Conservation (phyloP, 352 stramenopile genomes). For the Aphanomyces astaci region DNA sequence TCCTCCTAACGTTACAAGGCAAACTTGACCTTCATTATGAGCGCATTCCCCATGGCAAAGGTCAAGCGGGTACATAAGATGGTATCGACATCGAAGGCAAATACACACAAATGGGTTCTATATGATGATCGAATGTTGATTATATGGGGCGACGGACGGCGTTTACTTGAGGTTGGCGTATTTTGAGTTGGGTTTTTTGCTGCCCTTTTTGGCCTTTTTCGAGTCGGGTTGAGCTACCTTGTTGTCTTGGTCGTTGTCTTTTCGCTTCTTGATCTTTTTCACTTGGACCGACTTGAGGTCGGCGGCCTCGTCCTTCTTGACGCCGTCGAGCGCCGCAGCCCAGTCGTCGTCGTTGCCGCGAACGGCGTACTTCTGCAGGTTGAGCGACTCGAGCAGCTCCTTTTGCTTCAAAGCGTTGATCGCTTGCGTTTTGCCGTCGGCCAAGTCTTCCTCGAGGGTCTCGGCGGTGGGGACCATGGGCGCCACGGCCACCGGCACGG, state of each 20-base stretch:
- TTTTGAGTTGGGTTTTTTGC: constrained; percentile 62
- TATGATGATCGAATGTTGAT: too few relatives aligned
- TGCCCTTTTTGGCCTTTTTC: constrained; percentile 30
- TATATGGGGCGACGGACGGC: too few relatives aligned
- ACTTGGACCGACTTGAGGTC: constrained; percentile 53
- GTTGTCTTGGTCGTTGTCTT: constrained; percentile 36
- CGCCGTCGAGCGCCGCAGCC: constrained; percentile 54
- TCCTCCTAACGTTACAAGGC: too few relatives aligned
- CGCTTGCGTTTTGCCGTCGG: constrained; percentile 63
- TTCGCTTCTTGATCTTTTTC: constrained; percentile 74
- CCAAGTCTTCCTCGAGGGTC: constrained; percentile 72
- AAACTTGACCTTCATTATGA: too few relatives aligned
- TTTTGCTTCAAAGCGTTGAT: constrained; percentile 73
- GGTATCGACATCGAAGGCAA: too few relatives aligned
- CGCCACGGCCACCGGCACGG: constrained; percentile 65
- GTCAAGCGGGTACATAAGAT: too few relatives aligned
- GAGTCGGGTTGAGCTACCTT: constrained; percentile 29
- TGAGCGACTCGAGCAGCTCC: constrained; percentile 76
- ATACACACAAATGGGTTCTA: too few relatives aligned
- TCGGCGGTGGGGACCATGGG: constrained; percentile 74
- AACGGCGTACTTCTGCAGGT: constrained; percentile 95
- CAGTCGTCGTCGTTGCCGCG: constrained; percentile 91
- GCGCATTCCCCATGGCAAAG: too few relatives aligned
- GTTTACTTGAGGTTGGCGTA: constrained; percentile 53
- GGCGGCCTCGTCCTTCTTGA: constrained; percentile 31